Base-by-base conservation (phyloP, 2,329 filamentous ascomycete genomes). In the Neonectria sp. region DNA sequence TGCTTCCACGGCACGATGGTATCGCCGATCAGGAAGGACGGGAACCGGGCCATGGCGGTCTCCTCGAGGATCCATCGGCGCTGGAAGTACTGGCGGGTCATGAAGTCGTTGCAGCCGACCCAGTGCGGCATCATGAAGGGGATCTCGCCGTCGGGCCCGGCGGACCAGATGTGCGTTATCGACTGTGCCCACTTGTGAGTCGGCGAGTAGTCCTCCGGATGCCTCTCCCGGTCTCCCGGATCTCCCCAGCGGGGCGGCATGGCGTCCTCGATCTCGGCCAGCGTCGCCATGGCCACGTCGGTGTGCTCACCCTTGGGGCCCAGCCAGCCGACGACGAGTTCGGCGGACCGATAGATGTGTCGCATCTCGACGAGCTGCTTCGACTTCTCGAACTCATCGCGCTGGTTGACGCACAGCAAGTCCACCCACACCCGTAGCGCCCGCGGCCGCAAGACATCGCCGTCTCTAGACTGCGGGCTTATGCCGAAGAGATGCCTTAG, bases 11-110 rank as follows among this genome's bases (percentile, higher is more conserved):
- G 76, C 7, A 82, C 75, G 12, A 81, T 79, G 46, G 75, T 72
- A 59, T 81, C 79, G 33, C 79, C 79, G 29, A 81, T 73, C 4
- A 82, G 68, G 40, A 77, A 77, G 2, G 72, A 65, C 17, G 75
- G 75, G 37, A 81, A 79, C 3, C 78, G 73, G 1, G 78, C 77
- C 67, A 79, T 71, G 40, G 79, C 71, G 43, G 82, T 74, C 67
- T 81, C 80, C 52, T 80, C 79, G 2, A 81, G 70, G 52, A 81
- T 81, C 80, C 80, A 81, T 2, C 74, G 76, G 7, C 79, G 78
- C 33, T 78, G 76, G 58, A 81, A 81, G 59, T 79, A 80, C 2
- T 75, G 73, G 5, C 80, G 73, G 35, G 63, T 70, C 45, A 80
- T 68, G 48, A 81, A 80, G 49, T 77, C 77, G 9, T 63, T 68